Evolutionary conservation across 1,284 basidiomycete species (phyloP).

Genomic region (Laetiporus sulphureus): DNA sequence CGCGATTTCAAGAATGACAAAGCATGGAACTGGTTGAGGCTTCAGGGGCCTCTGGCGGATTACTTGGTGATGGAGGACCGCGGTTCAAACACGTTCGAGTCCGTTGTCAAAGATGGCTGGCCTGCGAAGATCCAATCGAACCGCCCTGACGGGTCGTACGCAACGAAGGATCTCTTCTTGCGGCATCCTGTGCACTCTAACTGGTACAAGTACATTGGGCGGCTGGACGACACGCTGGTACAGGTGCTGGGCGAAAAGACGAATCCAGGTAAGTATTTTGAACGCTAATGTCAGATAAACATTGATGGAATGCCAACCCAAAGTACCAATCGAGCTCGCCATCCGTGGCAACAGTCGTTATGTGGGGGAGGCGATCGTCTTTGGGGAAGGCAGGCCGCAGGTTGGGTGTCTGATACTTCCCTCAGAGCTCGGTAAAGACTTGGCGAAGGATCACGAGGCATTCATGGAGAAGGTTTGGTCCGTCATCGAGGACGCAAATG

Average conservation of each 20-base stretch:
- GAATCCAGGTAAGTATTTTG: slow-evolving; percentile 32
- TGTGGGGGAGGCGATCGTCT: slow-evolving; percentile 45
- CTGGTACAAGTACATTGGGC: slow-evolving; percentile 48
- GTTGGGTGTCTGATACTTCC: slow-evolving; percentile 52
- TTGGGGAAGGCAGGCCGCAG: slow-evolving; percentile 47
- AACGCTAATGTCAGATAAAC: too few species aligned
- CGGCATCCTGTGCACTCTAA: slow-evolving; percentile 36
- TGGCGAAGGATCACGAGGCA: slow-evolving; percentile 27
- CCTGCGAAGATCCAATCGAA: slow-evolving; percentile 47
- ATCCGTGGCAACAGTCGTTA: slow-evolving; percentile 38
- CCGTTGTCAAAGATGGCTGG: slow-evolving; percentile 50
- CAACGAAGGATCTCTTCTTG: slow-evolving; percentile 52
- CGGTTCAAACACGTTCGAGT: slow-evolving; percentile 41
- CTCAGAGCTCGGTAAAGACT: slow-evolving; percentile 35
- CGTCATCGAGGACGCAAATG: slow-evolving; percentile 43
- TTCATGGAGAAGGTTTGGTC: slow-evolving; percentile 38
- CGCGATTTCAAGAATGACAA: slow-evolving; percentile 47
- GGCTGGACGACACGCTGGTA: slow-evolving; percentile 54
- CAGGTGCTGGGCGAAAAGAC: slow-evolving; percentile 50
- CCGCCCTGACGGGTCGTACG: slow-evolving; percentile 50
- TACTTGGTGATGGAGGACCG: slow-evolving; percentile 41
- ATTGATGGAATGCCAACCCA: too few species aligned
- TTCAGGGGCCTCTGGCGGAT: slow-evolving; percentile 24
- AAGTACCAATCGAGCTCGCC: slow-evolving; percentile 35
- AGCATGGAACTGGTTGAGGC: slow-evolving; percentile 53